phyloP scores from a whole-genome alignment of 2,329 filamentous ascomycete species.

The Westerdykella sp. region DNA sequence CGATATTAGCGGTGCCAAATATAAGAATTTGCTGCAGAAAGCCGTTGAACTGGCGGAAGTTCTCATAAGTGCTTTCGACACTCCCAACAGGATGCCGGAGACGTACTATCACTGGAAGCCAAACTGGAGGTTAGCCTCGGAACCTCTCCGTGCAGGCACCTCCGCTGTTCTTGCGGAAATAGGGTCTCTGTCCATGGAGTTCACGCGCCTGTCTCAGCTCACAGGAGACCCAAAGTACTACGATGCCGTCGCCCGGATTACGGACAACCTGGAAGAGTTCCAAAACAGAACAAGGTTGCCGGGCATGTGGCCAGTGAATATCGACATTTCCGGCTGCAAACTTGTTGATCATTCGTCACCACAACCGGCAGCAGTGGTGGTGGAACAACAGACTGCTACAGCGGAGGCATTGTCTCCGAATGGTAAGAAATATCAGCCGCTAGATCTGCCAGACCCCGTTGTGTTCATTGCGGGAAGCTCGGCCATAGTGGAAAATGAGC shows the following conservation, averaged over 20 bases:
- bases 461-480: background rate
- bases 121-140: slow-evolving; percentile 11
- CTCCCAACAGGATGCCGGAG: slow-evolving; percentile 61
- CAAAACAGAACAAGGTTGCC: slow-evolving; percentile 42
- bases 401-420: slow-evolving; percentile 12
- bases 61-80: slow-evolving; percentile 62
- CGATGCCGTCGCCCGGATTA: slow-evolving; percentile 44
- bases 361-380: background rate
- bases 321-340: slow-evolving; percentile 40
- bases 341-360: slow-evolving; percentile 9
- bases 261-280: slow-evolving; percentile 38
- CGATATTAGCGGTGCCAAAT: slow-evolving; percentile 48
- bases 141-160: background rate
- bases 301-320: slow-evolving; percentile 45
- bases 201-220: slow-evolving; percentile 43
- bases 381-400: slow-evolving; percentile 22
- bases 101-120: slow-evolving; percentile 52
- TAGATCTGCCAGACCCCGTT: slow-evolving; percentile 3
- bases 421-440: slow-evolving; percentile 1
- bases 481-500: slow-evolving; percentile 1
- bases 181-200: slow-evolving; percentile 45
- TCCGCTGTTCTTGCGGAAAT: slow-evolving; percentile 41
- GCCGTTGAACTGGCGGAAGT: slow-evolving; percentile 59
- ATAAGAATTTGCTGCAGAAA: slow-evolving; percentile 52
- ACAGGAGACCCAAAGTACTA: slow-evolving; percentile 45